phyloP scores from a whole-genome alignment of 1,139 yeast species.

The Sugiyamaella grinbergsii region DNA sequence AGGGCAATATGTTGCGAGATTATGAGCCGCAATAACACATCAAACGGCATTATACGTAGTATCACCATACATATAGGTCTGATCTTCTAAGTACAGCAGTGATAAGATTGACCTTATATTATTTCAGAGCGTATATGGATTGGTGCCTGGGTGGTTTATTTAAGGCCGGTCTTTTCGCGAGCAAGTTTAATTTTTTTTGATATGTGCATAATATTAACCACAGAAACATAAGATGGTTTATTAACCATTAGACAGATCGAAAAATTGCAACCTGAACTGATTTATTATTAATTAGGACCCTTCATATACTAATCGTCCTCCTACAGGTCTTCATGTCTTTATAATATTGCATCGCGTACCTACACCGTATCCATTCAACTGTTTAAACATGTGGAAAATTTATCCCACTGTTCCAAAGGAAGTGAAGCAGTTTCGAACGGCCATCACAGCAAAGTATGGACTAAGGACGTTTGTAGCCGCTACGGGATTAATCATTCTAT shows the following conservation, averaged over 20 bases:
- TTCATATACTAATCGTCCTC: background rate
- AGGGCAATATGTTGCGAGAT: conserved; percentile 13
- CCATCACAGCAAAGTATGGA: conserved; percentile 47
- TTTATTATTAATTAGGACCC: background rate
- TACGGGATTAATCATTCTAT: conserved; percentile 23
- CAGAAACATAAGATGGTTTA: too few relatives aligned
- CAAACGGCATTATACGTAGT: conserved; percentile 2
- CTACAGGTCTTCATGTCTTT: background rate
- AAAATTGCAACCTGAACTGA: too few relatives aligned
- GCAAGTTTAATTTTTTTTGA: too few relatives aligned
- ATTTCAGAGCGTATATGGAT: too few relatives aligned
- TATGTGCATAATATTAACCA: too few relatives aligned
- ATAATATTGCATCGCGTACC: too few relatives aligned
- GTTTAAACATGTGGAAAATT: conserved; percentile 24
- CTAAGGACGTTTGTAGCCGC: conserved; percentile 26
- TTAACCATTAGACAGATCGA: too few relatives aligned
- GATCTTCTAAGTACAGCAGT: background rate
- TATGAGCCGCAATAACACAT: conserved; percentile 5
- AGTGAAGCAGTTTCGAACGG: conserved; percentile 39
- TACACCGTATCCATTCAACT: too few relatives aligned
- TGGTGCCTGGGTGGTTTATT: too few relatives aligned
- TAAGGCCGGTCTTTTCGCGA: too few relatives aligned
- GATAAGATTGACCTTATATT: too few relatives aligned
- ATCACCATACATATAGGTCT: conserved; percentile 7
- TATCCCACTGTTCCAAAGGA: conserved; percentile 28